Conservation (phyloP, 2,329 filamentous ascomycete species). For the Teratosphaeria pseudoeucalypti region DNA sequence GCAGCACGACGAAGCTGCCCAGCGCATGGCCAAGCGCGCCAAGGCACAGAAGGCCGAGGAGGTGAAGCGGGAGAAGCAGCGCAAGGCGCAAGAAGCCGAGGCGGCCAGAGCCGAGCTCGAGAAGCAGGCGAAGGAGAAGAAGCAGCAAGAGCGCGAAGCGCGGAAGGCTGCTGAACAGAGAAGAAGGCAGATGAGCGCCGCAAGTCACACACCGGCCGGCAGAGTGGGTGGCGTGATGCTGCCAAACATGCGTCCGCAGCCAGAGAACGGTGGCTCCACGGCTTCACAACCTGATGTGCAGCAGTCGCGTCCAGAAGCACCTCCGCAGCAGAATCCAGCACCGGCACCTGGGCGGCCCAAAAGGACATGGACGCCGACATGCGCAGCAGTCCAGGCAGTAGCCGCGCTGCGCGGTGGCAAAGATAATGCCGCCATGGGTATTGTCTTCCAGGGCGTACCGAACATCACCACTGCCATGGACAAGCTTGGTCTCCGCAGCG, state of each 20-base stretch:
- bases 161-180: neutral
- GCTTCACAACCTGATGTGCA: neutral
- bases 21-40: neutral
- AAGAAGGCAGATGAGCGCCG: neutral
- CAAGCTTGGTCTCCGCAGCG: neutral
- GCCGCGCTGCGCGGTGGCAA: neutral
- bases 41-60: neutral
- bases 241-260: neutral
- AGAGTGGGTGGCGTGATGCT: neutral
- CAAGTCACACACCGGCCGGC: neutral
- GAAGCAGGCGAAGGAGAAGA: neutral
- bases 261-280: neutral
- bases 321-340: neutral
- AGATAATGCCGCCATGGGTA: neutral
- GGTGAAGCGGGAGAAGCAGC: neutral
- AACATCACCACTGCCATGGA: neutral
- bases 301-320: neutral
- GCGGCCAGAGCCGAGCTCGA: neutral
- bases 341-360: neutral
- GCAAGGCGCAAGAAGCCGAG: neutral
- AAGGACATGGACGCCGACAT: neutral
- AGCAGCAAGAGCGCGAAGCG: neutral
- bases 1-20: neutral
- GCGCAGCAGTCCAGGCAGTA: neutral
- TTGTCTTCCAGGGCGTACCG: neutral